Conservation (phyloP, 2,329 filamentous ascomycete species). For the Xenosphaeropsis pyriputrescens region DNA sequence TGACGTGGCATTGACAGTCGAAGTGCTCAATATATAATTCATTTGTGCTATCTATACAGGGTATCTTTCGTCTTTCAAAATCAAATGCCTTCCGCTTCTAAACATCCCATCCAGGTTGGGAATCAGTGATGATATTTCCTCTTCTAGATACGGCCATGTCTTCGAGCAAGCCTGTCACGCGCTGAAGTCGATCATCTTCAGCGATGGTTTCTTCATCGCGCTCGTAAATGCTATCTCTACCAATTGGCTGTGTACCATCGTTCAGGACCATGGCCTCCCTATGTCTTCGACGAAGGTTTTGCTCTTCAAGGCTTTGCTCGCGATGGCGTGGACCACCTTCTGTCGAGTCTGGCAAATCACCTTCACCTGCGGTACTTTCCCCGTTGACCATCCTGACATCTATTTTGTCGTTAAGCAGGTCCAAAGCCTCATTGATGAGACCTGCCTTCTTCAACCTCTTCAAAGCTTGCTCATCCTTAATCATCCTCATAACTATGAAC, state of each 20-base stretch:
- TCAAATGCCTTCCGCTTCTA: too few relatives aligned
- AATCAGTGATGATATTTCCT: too few relatives aligned
- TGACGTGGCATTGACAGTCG: too few relatives aligned
- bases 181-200: neutral
- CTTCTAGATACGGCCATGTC: too few relatives aligned
- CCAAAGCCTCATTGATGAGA: conserved; percentile 9
- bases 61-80: too few relatives aligned
- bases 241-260: conserved; percentile 64
- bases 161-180: neutral
- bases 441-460: conserved; percentile 12
- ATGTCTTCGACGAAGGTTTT: conserved; percentile 58
- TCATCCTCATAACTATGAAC: neutral
- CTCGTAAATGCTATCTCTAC: conserved; percentile 67
- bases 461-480: conserved; percentile 7
- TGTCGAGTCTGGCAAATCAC: conserved; percentile 16
- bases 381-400: conserved; percentile 30
- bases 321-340: conserved; percentile 22
- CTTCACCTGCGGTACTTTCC: conserved; percentile 28
- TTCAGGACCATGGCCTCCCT: conserved; percentile 85
- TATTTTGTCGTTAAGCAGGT: conserved; percentile 25
- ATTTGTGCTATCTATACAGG: too few relatives aligned
- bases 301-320: conserved; percentile 49
- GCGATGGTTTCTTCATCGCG: conserved; percentile 3
- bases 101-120: too few relatives aligned
- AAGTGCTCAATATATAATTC: too few relatives aligned